phyloP scores from a whole-genome alignment of 2,329 filamentous ascomycete species.

The Teratosphaeriaceae sp. region DNA sequence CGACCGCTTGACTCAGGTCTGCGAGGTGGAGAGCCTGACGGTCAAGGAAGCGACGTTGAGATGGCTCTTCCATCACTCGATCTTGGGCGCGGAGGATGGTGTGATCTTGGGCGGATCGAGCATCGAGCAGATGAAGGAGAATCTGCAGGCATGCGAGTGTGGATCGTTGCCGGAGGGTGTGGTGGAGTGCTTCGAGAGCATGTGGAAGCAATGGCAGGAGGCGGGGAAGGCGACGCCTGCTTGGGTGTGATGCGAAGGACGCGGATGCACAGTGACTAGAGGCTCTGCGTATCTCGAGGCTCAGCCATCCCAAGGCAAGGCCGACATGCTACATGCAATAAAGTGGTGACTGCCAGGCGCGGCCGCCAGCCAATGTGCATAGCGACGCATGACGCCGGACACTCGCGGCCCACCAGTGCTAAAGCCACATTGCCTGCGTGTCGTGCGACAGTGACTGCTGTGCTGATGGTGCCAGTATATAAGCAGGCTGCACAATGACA shows the following conservation, averaged over 20 bases:
- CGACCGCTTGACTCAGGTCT: slow-evolving; percentile 30
- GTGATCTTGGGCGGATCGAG: slow-evolving; percentile 35
- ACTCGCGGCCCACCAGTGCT: too few relatives aligned
- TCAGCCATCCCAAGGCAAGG: too few relatives aligned
- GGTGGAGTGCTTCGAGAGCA: slow-evolving; percentile 16
- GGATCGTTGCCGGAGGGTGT: slow-evolving; percentile 20
- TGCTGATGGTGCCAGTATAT: too few relatives aligned
- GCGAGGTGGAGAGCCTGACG: slow-evolving; percentile 33
- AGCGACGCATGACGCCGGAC: too few relatives aligned
- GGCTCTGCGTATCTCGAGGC: too few relatives aligned
- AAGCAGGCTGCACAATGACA: too few relatives aligned
- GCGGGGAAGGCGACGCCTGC: slow-evolving; percentile 13
- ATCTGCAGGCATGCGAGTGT: slow-evolving; percentile 21
- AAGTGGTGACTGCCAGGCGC: too few relatives aligned
- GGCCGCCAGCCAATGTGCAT: too few relatives aligned
- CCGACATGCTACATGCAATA: too few relatives aligned
- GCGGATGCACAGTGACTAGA: too few relatives aligned
- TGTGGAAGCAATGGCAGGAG: slow-evolving; percentile 15
- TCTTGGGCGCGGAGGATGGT: slow-evolving; percentile 30
- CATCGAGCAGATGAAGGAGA: slow-evolving; percentile 26
- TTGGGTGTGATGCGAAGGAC: neutral
- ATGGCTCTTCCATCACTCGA: slow-evolving; percentile 42
- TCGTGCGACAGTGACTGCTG: too few relatives aligned
- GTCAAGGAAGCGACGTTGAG: slow-evolving; percentile 39
- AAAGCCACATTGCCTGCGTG: too few relatives aligned